Base-by-base conservation (phyloP, 2,329 filamentous ascomycete species). In the Verticillium nonalfalfae region DNA sequence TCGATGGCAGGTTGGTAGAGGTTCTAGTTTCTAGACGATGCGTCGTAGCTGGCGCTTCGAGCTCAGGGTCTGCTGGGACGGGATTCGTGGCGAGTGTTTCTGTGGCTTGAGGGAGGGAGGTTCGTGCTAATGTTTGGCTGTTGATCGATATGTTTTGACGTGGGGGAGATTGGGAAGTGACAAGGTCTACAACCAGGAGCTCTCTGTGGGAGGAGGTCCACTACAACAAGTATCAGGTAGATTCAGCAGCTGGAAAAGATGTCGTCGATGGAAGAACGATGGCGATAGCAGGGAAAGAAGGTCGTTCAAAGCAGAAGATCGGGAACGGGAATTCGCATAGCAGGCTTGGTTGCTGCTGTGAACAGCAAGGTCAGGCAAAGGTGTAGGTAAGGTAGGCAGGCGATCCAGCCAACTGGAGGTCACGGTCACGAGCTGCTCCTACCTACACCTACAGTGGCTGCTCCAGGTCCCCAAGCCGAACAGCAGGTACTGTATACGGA, bases 61-160 rank as follows among this genome's bases (percentile, higher is more conserved):
- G 18, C 6, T 10, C 9, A 52, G 45, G 45, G 10, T 52, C 45
- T 26, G 45, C 21, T 36, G 9, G 35, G 45, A 18, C 21, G 21
- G 21, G 45, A 9, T 21, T 52, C 7, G 18, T 9, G 45, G 45
- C 18, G 45, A 18, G 45, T 18, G 45, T 21, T 52, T n/a, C 45
- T n/a, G n/a, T 52, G n/a, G n/a, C 9, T 13, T 52, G 9, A 18
- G 18, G 45, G 18, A 7, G 45, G 18, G 45, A 45, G 39, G 39
- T 15, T n/a, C 18, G 45, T 52, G 21, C 45, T 21, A 26, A 52
- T 7, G 39, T 31, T 52, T 33, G 58, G 64, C 57, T 63, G 65
- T 69, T 66, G 55, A 61, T 62, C 57, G 58, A 62, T 58, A 61
- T 36, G 56, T 59, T 34, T 31, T 50, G 35, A 57, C 54, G 58